A percentile compares a stretch with the other conserved stretches of the same genome.
phyloP scores from a whole-genome alignment of 2,329 filamentous ascomycete genomes.

The Penicillium hesseltinei region DNA sequence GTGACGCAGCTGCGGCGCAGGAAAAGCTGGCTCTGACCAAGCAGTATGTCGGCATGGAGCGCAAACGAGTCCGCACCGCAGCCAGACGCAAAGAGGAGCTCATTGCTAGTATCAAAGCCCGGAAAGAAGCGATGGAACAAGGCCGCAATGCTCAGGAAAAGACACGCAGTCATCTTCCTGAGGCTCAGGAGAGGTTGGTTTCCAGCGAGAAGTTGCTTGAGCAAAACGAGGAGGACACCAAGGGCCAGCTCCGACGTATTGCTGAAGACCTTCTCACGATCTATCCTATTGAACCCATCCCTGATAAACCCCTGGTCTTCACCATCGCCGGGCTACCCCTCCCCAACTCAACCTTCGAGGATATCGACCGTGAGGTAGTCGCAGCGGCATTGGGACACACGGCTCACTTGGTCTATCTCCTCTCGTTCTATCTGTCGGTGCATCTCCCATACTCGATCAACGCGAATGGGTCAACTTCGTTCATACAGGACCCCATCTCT shows the following conservation, averaged over 20 bases:
- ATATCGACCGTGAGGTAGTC: conserved; percentile 64
- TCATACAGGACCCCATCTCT: conserved; percentile 71
- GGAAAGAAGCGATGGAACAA: conserved; percentile 65
- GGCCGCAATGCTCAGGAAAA: conserved; percentile 61
- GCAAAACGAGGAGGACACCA: conserved; percentile 62
- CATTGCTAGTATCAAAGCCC: conserved; percentile 61
- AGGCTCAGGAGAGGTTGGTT: conserved; percentile 59
- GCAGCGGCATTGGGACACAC: conserved; percentile 81
- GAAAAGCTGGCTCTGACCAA: conserved; percentile 44
- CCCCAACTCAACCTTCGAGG: conserved; percentile 76
- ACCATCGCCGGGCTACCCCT: conserved; percentile 76
- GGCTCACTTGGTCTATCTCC: conserved; percentile 68
- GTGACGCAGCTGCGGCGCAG: conserved; percentile 38
- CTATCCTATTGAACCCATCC: conserved; percentile 73
- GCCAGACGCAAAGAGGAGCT: conserved; percentile 66
- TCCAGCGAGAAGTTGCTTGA: conserved; percentile 57
- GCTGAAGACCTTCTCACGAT: conserved; percentile 77
- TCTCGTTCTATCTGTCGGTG: conserved; percentile 79
- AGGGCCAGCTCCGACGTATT: conserved; percentile 82
- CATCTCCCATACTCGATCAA: conserved; percentile 78
- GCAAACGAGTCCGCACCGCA: conserved; percentile 62
- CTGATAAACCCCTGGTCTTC: conserved; percentile 68
- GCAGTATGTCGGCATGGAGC: conserved; percentile 60
- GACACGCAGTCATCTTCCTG: conserved; percentile 60
- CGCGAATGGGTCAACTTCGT: conserved; percentile 69